These are phyloP conservation scores for Nothopassalora personata DNA, from an alignment of 2,329 filamentous ascomycete genomes.

Conservation along the genomic window DNA sequence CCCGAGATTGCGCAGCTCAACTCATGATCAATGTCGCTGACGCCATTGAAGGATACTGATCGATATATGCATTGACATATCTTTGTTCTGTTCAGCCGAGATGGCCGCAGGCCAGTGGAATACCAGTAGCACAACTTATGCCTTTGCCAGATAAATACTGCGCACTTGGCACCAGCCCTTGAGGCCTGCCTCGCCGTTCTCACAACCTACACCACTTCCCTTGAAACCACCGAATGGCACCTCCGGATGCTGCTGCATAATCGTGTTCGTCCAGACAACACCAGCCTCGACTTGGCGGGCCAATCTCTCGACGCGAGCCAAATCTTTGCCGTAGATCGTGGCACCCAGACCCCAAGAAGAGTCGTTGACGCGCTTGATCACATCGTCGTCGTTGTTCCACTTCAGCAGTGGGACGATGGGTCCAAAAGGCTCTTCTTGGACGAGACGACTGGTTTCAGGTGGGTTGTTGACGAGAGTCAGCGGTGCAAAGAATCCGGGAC, in stretches of 20 bases:
- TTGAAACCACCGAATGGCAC: slow-evolving; percentile 67
- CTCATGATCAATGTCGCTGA: too few species aligned
- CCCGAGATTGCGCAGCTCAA: too few species aligned
- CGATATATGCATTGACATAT: too few species aligned
- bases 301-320: slow-evolving; percentile 63
- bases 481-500: slow-evolving; percentile 36
- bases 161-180: slow-evolving; percentile 41
- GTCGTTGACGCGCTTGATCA: slow-evolving; percentile 44
- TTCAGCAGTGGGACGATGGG: slow-evolving; percentile 43
- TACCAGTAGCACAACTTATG: slow-evolving; percentile 4
- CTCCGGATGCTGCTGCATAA: slow-evolving; percentile 25
- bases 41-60: too few species aligned
- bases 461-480: slow-evolving; percentile 44
- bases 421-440: slow-evolving; percentile 45
- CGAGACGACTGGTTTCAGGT: slow-evolving; percentile 34
- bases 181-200: slow-evolving; percentile 45
- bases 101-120: not conserved
- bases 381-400: slow-evolving; percentile 42
- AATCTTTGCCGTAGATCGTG: slow-evolving; percentile 50
- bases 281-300: slow-evolving; percentile 78
- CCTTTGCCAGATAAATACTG: slow-evolving; percentile 40
- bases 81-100: not conserved
- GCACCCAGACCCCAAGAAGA: slow-evolving; percentile 47
- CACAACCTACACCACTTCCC: slow-evolving; percentile 49
- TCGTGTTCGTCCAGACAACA: slow-evolving; percentile 57